Conservation (phyloP, 2,329 filamentous ascomycete species). For the Exophiala sideris region DNA sequence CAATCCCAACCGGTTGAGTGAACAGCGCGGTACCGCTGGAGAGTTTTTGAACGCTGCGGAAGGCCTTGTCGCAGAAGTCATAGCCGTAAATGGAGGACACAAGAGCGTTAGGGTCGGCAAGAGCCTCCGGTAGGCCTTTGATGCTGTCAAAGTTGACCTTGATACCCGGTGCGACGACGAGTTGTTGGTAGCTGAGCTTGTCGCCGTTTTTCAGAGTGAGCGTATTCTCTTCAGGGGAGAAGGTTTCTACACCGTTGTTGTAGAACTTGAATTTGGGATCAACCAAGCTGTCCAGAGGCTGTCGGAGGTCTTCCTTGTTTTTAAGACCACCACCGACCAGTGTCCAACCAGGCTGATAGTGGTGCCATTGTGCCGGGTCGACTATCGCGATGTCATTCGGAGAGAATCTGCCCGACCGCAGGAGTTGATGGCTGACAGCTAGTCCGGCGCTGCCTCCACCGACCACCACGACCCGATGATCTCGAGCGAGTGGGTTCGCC, state of each 20-base stretch:
- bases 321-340: constrained; percentile 65
- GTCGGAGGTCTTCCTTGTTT: constrained; percentile 56
- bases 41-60: constrained; percentile 47
- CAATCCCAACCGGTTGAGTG: constrained; percentile 56
- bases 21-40: constrained; percentile 55
- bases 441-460: constrained; percentile 66
- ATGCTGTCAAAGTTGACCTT: constrained; percentile 50
- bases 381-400: constrained; percentile 62
- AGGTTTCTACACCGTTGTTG: constrained; percentile 48
- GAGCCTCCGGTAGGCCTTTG: constrained; percentile 56
- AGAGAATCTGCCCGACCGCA: constrained; percentile 55
- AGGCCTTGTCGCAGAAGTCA: constrained; percentile 55
- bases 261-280: constrained; percentile 63
- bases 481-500: constrained; percentile 37
- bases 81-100: constrained; percentile 60
- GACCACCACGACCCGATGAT: constrained; percentile 64
- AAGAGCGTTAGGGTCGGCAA: constrained; percentile 45
- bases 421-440: constrained; percentile 64
- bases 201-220: constrained; percentile 56
- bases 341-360: constrained; percentile 70
- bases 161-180: constrained; percentile 61
- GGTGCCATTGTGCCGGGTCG: constrained; percentile 61
- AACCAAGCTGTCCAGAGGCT: constrained; percentile 51
- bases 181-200: constrained; percentile 60
- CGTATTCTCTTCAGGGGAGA: constrained; percentile 56